phyloP scores from a whole-genome alignment of 1,139 yeast species.

The Tardiomyces blankii region DNA sequence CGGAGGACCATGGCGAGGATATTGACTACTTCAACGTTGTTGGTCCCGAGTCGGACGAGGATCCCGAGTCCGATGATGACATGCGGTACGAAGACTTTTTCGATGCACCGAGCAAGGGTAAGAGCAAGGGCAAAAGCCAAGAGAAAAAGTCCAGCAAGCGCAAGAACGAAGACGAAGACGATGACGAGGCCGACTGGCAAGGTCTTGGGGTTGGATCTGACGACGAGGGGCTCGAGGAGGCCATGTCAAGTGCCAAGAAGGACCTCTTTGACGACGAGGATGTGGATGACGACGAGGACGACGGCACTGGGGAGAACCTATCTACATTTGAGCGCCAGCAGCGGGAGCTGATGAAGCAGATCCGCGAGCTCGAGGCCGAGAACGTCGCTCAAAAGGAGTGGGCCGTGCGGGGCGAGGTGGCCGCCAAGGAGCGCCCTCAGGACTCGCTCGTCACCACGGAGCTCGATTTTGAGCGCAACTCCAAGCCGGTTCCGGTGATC shows the following conservation, averaged over 20 bases:
- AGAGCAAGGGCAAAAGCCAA: constrained; percentile 8
- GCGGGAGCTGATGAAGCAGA: constrained; percentile 61
- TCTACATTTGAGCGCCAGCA: constrained; percentile 85
- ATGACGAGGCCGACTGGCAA: constrained; percentile 38
- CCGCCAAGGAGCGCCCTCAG: constrained; percentile 66
- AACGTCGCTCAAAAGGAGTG: constrained; percentile 85
- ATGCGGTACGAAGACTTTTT: constrained; percentile 30
- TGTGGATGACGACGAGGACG: constrained; percentile 24
- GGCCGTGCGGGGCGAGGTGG: constrained; percentile 91
- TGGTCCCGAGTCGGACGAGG: constrained; percentile 27
- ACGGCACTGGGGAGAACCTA: constrained; percentile 29
- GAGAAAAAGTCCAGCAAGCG: constrained; percentile 12
- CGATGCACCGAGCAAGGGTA: constrained; percentile 22
- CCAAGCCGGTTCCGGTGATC: constrained; percentile 85
- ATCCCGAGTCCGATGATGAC: constrained; percentile 12
- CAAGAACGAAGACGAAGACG: constrained; percentile 29
- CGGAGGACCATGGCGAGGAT: constrained; percentile 58
- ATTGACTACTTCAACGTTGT: constrained; percentile 37
- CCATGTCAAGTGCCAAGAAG: constrained; percentile 42
- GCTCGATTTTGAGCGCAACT: constrained; percentile 60
- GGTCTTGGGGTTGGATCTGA: constrained; percentile 52
- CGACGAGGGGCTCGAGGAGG: constrained; percentile 37
- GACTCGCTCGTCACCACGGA: constrained; percentile 64
- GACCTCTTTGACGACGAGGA: constrained; percentile 40
- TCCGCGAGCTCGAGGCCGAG: constrained; percentile 69